Conservation (phyloP, 441 rosid species). For the Gossypium aridum region DNA sequence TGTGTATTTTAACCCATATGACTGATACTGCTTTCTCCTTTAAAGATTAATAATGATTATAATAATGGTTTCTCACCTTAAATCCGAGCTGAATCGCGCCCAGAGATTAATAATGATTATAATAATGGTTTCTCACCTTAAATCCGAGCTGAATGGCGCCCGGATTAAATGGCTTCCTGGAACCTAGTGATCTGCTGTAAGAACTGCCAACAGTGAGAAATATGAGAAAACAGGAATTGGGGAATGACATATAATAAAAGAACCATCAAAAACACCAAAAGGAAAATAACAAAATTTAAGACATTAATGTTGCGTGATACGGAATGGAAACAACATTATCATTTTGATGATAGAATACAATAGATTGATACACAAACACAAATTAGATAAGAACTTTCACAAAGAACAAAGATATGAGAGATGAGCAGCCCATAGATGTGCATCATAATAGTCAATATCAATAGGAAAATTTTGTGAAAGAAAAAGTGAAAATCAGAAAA, state of each 20-base stretch:
- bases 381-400: neutral
- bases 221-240: slow-evolving; percentile 10
- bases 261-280: neutral
- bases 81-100: slow-evolving; percentile 19
- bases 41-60: neutral
- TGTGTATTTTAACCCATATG: neutral
- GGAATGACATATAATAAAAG: neutral
- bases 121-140: slow-evolving; percentile 35
- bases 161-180: slow-evolving; percentile 30
- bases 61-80: slow-evolving; percentile 35
- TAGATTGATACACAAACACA: neutral
- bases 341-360: neutral
- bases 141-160: slow-evolving; percentile 19
- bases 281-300: neutral
- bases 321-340: neutral
- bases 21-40: neutral
- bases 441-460: neutral
- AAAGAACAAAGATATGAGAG: neutral
- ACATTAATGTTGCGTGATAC: neutral
- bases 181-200: slow-evolving; percentile 61
- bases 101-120: slow-evolving; percentile 7
- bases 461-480: neutral
- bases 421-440: neutral
- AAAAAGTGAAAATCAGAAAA: neutral
- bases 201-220: slow-evolving; percentile 44